Percentiles rank a stretch among this genome's conserved stretches.
Evolutionary conservation across 2,329 filamentous ascomycete genomes (phyloP).

Genomic region (Aspergillus intermedius): DNA sequence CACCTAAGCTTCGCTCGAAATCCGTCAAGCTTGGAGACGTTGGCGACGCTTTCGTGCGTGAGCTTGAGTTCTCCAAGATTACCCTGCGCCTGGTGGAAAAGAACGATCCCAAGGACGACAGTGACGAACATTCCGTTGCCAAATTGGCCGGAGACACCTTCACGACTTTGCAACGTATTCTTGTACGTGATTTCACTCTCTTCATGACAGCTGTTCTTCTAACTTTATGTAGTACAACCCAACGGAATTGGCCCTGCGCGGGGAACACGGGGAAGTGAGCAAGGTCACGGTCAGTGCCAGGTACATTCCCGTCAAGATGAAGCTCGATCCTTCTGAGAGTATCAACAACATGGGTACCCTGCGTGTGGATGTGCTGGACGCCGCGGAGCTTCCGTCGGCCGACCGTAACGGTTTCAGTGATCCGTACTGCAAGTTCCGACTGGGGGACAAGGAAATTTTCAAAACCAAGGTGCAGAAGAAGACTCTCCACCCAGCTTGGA

Average conservation of each 20-base stretch:
- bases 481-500: constrained; percentile 90
- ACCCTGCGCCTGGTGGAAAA: constrained; percentile 82
- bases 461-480: constrained; percentile 98
- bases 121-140: constrained; percentile 68
- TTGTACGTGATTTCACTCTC: constrained; percentile 52
- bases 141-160: constrained; percentile 79
- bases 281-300: constrained; percentile 87
- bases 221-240: constrained; percentile 67
- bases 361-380: constrained; percentile 87
- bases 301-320: constrained; percentile 91
- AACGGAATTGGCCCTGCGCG: constrained; percentile 71
- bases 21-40: constrained; percentile 75
- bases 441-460: constrained; percentile 83
- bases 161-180: constrained; percentile 77
- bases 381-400: constrained; percentile 77
- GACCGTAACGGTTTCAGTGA: constrained; percentile 97
- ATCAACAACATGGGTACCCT: constrained; percentile 98
- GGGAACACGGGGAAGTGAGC: constrained; percentile 66
- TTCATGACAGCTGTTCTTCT: constrained; percentile 1
- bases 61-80: constrained; percentile 92
- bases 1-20: constrained; percentile 64
- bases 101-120: constrained; percentile 62
- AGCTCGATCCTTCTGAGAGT: constrained; percentile 86
- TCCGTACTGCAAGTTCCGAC: constrained; percentile 88
- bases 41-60: constrained; percentile 90